Evolutionary conservation across 352 stramenopile genomes (phyloP), one percentile per base, ranked within the genome.

Genomic region (Thraustochytrium striatum): DNA sequence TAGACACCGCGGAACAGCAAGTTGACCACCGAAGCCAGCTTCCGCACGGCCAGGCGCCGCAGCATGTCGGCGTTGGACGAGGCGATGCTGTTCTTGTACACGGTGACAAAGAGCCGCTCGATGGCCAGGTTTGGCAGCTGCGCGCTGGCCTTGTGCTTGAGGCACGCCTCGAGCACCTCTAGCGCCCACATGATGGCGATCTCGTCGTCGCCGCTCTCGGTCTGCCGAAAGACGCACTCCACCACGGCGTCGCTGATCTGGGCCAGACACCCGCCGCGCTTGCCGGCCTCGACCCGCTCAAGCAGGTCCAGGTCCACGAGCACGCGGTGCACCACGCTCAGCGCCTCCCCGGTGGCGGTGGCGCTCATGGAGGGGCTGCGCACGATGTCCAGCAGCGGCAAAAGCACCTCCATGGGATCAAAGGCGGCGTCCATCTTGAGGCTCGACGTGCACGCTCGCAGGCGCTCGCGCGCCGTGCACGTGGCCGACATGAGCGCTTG

Each of bases 131-230:
- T 8, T 9, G 65, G 21, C 11, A 75, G 35, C 19, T 13, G n/a
- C 25, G 52, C 65, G 41, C 33, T 38, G 39, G 44, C 65, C 35
- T 30, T 39, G 32, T 32, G 39, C 7, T 30, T 38, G 19, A 61
- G 35, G 41, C 65, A 75, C 5, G 65, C 65, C 32, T 75, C 65
- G 39, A 75, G 52, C 9, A 75, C 32, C 65, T 75, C 65, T 16
- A 75, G 65, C 0, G 65, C 65, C 65, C 65, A 75, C 65, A 75
- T 75, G 41, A 75, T 38, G 2, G 65, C 65, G 50, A 75, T 75
- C 30, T 75, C 65, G 25, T 75, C 65, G 50, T 75, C 65, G 35
- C 65, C 65, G 52, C 28, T 75, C 11, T 75, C 65, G 21, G 65
- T 75, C 52, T 75, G 65, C 11, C 65, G 43, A 7, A 75, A 75